These are phyloP conservation scores for Alternaria sp. DNA, from an alignment of 2,329 filamentous ascomycete species.

Conservation along the genomic window DNA sequence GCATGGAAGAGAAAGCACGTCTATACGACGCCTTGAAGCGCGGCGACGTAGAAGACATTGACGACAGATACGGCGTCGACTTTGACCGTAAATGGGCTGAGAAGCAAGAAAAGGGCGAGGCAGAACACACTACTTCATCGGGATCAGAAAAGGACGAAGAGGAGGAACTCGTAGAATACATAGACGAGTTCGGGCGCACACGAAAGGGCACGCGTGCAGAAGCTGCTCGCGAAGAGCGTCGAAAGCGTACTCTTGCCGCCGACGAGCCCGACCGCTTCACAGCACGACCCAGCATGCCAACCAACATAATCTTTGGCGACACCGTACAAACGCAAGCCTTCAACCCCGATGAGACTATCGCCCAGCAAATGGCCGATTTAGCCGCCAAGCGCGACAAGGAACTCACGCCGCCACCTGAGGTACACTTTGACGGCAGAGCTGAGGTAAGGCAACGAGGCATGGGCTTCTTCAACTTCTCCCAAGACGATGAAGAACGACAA, in stretches of 20 bases:
- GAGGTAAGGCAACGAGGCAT: conserved; percentile 89
- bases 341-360: conserved; percentile 70
- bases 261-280: conserved; percentile 74
- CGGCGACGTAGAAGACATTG: conserved; percentile 74
- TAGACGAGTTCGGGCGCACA: conserved; percentile 91
- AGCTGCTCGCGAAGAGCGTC: conserved; percentile 69
- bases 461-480: conserved; percentile 89
- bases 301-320: conserved; percentile 82
- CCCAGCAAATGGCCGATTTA: conserved; percentile 77
- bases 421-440: conserved; percentile 83
- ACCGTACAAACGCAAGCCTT: conserved; percentile 86
- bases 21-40: conserved; percentile 90
- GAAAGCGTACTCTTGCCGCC: conserved; percentile 62
- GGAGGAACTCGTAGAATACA: conserved; percentile 79
- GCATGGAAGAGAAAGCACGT: conserved; percentile 89
- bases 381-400: conserved; percentile 80
- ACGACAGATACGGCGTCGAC: conserved; percentile 77
- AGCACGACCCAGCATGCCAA: conserved; percentile 71
- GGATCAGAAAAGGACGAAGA: conserved; percentile 51
- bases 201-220: conserved; percentile 76
- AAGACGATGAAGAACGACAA: conserved; percentile 71
- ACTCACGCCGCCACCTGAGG: conserved; percentile 78
- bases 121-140: conserved; percentile 52
- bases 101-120: conserved; percentile 57
- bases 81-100: conserved; percentile 98